Evolutionary conservation across 306 rosid genomes (phyloP).

Genomic region (Quercus berberidifolia): DNA sequence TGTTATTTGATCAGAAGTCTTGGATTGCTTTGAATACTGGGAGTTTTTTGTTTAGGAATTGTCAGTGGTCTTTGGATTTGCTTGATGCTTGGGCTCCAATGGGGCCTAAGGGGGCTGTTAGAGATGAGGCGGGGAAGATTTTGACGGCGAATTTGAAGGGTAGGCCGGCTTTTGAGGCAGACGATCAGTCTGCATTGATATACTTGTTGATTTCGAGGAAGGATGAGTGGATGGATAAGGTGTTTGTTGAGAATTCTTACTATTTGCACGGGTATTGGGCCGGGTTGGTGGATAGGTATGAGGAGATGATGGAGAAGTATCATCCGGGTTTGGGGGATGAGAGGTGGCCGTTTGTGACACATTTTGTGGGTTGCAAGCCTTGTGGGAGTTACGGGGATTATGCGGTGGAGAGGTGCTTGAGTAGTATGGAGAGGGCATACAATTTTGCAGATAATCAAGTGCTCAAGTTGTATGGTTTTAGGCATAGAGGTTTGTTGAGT

Average conservation of each 20-base stretch:
- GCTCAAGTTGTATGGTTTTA: constrained; percentile 80
- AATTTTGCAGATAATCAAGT: constrained; percentile 97
- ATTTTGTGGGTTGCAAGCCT: constrained; percentile 97
- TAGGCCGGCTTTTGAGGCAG: constrained; percentile 94
- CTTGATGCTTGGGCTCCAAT: constrained; percentile 98
- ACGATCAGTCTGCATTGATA: constrained; percentile 94
- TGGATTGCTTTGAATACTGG: constrained; percentile 98
- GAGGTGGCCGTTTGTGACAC: constrained; percentile 99
- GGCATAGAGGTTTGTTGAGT: constrained; percentile 87
- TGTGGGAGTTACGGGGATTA: constrained; percentile 99
- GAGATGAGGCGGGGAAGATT: constrained; percentile 87
- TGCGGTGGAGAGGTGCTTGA: constrained; percentile 85
- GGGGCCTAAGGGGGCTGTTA: constrained; percentile 85
- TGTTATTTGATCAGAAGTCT: constrained; percentile 87
- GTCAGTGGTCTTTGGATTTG: constrained; percentile 98
- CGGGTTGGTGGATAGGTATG: constrained; percentile 92
- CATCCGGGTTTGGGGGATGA: constrained; percentile 95
- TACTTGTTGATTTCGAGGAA: constrained; percentile 80
- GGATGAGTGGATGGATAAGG: constrained; percentile 90
- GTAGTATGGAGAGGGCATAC: constrained; percentile 98
- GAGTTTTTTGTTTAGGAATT: constrained; percentile 79
- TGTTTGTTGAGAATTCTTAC: constrained; percentile 82
- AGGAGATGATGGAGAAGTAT: constrained; percentile 97
- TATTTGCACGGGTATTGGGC: constrained; percentile 99
- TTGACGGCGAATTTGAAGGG: constrained; percentile 91